Evolutionary conservation across 2,329 filamentous ascomycete genomes (phyloP), one percentile per base, ranked within the genome.

Genomic region (Aphanoascus verrucosus): DNA sequence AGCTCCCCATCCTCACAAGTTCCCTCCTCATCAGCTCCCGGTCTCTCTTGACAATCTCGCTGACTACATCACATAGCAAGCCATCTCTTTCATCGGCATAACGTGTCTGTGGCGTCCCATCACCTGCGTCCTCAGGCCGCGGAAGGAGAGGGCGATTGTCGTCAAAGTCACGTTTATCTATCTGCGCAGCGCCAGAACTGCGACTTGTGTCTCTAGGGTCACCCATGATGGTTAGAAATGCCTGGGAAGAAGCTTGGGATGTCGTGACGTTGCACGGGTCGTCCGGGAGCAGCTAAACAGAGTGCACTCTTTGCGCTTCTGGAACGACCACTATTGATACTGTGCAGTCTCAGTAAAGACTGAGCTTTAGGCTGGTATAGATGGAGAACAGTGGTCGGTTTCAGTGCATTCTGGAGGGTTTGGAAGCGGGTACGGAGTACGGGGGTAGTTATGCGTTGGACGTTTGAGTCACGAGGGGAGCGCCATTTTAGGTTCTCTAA

Each of bases 31-130:
- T 73, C 58, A 69, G 74, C 60, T 67, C 65, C 54, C 79, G 72
- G 64, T 83, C 80, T 55, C 77, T 74, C 58, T 78, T 75, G 52
- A 78, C 73, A 60, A 83, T 80, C 59, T 78, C 79, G 52, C 78
- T 77, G 31, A 80, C 79, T 9, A 83, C 78, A 61, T 82, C 74
- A 54, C 74, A 78, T 63, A 83, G 77, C 63, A 84, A 77, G 56
- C 42, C 66, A 53, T 56, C 64, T 57, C 12, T 57, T 55, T 35
- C 55, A 45, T 15, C 58, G 58, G 59, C 42, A 57, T 56, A 38
- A 34, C 46, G 48, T 35, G 54, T 43, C 32, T 14, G 28, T 15
- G 23, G 11, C 14, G 12, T 37, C 15, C 15, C 49, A 15, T 37
- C 12, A 23, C 32, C 37, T 7, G 8, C 40, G 40, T 51, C 49